Evolutionary conservation across 305 asterid genomes (phyloP), one percentile per base, ranked within the genome.

Genomic region (Petunia hybrid): DNA sequence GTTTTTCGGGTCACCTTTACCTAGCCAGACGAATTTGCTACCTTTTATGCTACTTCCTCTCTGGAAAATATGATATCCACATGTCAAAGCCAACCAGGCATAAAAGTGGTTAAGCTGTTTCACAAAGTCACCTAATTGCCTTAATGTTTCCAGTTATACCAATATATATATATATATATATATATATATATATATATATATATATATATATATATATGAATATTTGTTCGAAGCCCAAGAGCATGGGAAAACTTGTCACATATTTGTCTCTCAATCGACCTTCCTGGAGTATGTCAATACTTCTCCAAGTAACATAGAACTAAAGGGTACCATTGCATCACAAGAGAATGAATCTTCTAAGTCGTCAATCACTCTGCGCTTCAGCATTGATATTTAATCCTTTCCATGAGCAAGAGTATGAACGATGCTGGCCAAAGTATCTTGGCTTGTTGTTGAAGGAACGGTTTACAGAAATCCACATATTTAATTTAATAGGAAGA

Each of bases 281-380:
- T 45, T 45, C 77, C 41, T 22, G 77, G 10, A 69, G 77, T 46
- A 2, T 1, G 9, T 1, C n/a, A 8, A 70, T 31, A 70, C 59
- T 46, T 70, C 60, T 70, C 60, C 77, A 31, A 70, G 46, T 59
- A 69, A 69, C 77, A 70, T 45, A 70, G 45, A 0, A 70, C 22
- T 22, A 5, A 9, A 70, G 60, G 77, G 77, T 5, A 10, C 60
- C 77, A 46, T 46, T 46, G 60, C 77, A 22, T 46, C 42, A 46
- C 2, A 70, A 31, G 22, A 70, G 22, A 70, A 2, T 46, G 43
- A 46, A 70, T 46, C 74, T 45, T 70, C 46, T 31, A 3, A 70
- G 31, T 22, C 77, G 7, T 45, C 10, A 70, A 10, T 46, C 42
- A 6, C 43, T 46, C 43, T 70, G 46, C 0, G 12, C 77, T 31